Percentiles rank a stretch among this genome's conserved stretches.
Conservation (phyloP, 106 monocot species). For the Gastrodia elata region DNA sequence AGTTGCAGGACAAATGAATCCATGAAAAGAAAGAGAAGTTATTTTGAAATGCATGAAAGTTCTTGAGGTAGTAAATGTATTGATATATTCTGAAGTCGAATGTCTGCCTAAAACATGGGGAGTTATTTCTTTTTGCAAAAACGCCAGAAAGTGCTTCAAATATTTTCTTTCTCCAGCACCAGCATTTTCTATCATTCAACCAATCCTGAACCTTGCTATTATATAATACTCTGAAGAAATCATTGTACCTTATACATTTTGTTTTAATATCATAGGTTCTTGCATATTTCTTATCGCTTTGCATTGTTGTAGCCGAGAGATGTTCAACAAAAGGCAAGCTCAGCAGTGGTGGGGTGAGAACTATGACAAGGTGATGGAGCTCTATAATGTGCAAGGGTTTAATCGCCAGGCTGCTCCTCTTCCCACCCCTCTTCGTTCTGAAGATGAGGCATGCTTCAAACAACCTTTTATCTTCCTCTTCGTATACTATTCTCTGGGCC, state of each 20-base stretch:
- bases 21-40: too few species aligned
- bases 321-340: conserved; percentile 87
- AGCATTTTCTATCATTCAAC: too few species aligned
- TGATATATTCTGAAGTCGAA: too few species aligned
- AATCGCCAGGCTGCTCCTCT: conserved; percentile 43
- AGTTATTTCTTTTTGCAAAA: too few species aligned
- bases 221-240: neutral
- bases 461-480: neutral
- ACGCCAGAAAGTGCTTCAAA: too few species aligned
- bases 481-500: neutral
- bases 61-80: too few species aligned
- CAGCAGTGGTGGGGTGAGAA: conserved; percentile 85
- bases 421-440: conserved; percentile 54
- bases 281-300: neutral
- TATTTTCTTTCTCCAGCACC: too few species aligned
- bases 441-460: conserved; percentile 48
- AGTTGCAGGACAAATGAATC: too few species aligned
- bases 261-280: neutral
- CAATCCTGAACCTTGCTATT: neutral
- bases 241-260: neutral
- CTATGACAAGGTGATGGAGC: conserved; percentile 73
- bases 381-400: conserved; percentile 68
- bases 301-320: conserved; percentile 35
- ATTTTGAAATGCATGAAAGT: too few species aligned
- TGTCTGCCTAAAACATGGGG: too few species aligned